These are phyloP conservation scores for Aspergillus jensenii DNA, from an alignment of 2,329 filamentous ascomycete species.

Conservation along the genomic window DNA sequence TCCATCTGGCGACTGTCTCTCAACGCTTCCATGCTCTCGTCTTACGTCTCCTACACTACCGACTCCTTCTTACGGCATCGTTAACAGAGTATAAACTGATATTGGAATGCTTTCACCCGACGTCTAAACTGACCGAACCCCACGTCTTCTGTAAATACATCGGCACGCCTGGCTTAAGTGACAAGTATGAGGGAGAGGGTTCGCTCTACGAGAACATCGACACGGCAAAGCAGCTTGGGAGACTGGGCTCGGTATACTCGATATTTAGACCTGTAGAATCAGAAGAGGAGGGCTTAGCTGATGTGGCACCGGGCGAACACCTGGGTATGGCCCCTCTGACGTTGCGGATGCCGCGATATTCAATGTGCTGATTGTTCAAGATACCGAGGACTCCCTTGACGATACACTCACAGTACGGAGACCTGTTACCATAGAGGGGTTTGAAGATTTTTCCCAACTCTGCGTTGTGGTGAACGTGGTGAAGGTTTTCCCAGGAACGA, in stretches of 20 bases:
- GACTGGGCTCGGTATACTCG: conserved; percentile 63
- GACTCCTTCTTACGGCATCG: conserved; percentile 59
- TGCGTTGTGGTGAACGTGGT: conserved; percentile 68
- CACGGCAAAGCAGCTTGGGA: conserved; percentile 37
- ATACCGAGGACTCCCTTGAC: background rate
- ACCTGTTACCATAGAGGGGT: conserved; percentile 64
- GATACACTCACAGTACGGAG: conserved; percentile 50
- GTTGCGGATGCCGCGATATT: conserved; percentile 1
- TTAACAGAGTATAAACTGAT: conserved; percentile 66
- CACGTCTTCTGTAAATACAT: conserved; percentile 68
- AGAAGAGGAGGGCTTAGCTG: conserved; percentile 38
- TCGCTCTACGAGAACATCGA: conserved; percentile 36
- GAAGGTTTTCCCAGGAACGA: conserved; percentile 60
- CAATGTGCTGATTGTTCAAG: conserved; percentile 13
- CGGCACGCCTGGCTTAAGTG: conserved; percentile 61
- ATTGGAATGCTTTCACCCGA: conserved; percentile 76
- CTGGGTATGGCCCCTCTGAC: background rate
- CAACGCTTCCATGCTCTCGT: conserved; percentile 64
- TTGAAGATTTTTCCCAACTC: conserved; percentile 73
- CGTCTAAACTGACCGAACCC: conserved; percentile 66
- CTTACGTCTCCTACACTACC: conserved; percentile 63
- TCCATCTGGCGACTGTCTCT: conserved; percentile 59
- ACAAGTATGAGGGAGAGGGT: conserved; percentile 40
- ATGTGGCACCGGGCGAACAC: background rate
- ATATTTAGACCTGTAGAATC: conserved; percentile 67